Evolutionary conservation across 2,329 filamentous ascomycete genomes (phyloP).

Genomic region (Arthrinium phaeospermum): DNA sequence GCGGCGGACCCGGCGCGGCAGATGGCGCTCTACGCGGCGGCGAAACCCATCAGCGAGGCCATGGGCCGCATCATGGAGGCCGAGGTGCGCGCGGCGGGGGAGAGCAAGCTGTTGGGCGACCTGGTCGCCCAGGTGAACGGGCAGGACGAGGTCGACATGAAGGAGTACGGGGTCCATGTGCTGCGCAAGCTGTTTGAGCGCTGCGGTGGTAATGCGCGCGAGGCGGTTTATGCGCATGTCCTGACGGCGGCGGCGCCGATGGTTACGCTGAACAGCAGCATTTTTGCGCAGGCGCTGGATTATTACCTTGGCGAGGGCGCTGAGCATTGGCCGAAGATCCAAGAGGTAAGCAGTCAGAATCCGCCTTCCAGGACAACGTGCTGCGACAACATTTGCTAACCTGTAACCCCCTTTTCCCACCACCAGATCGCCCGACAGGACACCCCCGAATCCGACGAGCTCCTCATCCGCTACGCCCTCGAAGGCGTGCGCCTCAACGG

Average conservation of each 20-base stretch:
- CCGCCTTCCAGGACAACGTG: too few species aligned
- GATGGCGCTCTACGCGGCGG: slow-evolving; percentile 13
- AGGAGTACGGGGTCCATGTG: slow-evolving; percentile 19
- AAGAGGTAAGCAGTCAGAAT: neutral
- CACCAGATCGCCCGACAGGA: slow-evolving; percentile 14
- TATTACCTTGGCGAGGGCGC: slow-evolving; percentile 18
- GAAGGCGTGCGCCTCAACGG: slow-evolving; percentile 21
- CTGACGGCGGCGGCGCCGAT: slow-evolving; percentile 15
- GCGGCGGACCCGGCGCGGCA: slow-evolving; percentile 10
- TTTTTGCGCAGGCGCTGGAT: slow-evolving; percentile 20
- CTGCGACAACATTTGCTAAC: too few species aligned
- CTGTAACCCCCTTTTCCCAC: neutral
- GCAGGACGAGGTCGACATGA: slow-evolving; percentile 7
- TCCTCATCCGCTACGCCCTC: slow-evolving; percentile 22
- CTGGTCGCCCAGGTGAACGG: slow-evolving; percentile 8
- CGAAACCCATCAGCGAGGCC: slow-evolving; percentile 13
- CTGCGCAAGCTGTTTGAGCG: slow-evolving; percentile 16
- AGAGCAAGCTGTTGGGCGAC: slow-evolving; percentile 34
- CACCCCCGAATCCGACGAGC: slow-evolving; percentile 12
- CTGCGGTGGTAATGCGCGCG: neutral
- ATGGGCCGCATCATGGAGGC: slow-evolving; percentile 16
- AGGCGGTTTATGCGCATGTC: slow-evolving; percentile 13
- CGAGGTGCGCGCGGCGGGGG: neutral
- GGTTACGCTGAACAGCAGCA: slow-evolving; percentile 14
- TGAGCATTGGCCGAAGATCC: slow-evolving; percentile 17